Evolutionary conservation across 78 protist species (phyloP).

Genomic region (Pigoraptor vietnamica): DNA sequence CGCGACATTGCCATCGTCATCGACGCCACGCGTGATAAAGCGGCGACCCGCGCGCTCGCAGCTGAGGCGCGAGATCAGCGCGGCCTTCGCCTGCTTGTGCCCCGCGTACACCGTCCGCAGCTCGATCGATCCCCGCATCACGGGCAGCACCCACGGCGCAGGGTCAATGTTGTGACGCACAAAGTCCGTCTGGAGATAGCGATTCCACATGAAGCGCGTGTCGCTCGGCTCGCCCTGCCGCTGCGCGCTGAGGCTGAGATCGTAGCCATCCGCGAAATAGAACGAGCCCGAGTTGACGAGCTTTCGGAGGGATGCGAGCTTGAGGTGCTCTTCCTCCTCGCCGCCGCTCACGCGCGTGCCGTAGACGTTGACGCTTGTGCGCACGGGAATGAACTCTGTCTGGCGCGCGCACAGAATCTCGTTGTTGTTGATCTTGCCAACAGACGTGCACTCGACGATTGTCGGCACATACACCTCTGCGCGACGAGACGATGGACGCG

Average conservation of each 20-base stretch:
- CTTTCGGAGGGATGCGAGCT: background rate
- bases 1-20: slow-evolving; percentile 81
- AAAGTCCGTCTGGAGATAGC: background rate
- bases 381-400: background rate
- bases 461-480: background rate
- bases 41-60: slow-evolving; percentile 74
- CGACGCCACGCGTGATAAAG: slow-evolving; percentile 75
- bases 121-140: background rate
- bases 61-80: slow-evolving; percentile 47
- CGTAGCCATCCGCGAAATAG: background rate
- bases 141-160: background rate
- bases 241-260: background rate
- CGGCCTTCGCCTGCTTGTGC: background rate
- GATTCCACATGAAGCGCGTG: background rate
- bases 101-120: slow-evolving; percentile 9
- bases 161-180: background rate
- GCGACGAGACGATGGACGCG: too few relatives aligned
- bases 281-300: background rate
- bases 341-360: background rate
- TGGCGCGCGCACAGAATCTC: background rate
- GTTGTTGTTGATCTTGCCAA: background rate
- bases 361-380: background rate
- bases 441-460: background rate
- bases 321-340: background rate
- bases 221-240: background rate